These are phyloP conservation scores for Aspergillus baeticus DNA, from an alignment of 495 filamentous ascomycete genomes.

Conservation along the genomic window DNA sequence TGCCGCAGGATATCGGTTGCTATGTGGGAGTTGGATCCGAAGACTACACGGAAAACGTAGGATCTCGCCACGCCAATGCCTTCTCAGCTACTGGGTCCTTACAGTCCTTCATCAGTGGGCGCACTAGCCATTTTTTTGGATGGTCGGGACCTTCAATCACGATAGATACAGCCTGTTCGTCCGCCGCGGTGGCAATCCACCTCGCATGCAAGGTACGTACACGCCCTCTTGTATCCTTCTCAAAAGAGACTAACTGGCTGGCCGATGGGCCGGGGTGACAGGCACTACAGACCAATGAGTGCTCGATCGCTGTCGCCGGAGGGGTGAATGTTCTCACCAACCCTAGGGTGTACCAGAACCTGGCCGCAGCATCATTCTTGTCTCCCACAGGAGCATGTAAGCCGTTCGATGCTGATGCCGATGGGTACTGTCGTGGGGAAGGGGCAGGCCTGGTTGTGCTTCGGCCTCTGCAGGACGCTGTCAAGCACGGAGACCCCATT, in stretches of 20 bases:
- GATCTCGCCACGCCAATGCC: slow-evolving; percentile 28
- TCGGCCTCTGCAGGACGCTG: slow-evolving; percentile 58
- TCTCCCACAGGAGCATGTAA: slow-evolving; percentile 47
- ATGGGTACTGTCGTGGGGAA: slow-evolving; percentile 71
- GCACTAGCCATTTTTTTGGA: slow-evolving; percentile 38
- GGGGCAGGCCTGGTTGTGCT: slow-evolving; percentile 60
- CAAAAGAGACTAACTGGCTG: not conserved
- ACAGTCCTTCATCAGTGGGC: slow-evolving; percentile 28
- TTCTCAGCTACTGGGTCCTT: slow-evolving; percentile 33
- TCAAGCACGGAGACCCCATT: slow-evolving; percentile 58
- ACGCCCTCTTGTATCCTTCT: not conserved
- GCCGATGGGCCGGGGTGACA: not conserved
- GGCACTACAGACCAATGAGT: slow-evolving; percentile 9
- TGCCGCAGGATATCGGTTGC: slow-evolving; percentile 22
- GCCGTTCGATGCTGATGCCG: slow-evolving; percentile 62
- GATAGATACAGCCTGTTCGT: slow-evolving; percentile 40
- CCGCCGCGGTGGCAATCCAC: slow-evolving; percentile 28
- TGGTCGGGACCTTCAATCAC: slow-evolving; percentile 38
- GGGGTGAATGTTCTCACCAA: slow-evolving; percentile 35
- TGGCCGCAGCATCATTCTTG: slow-evolving; percentile 28
- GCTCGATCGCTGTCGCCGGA: slow-evolving; percentile 24
- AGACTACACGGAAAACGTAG: slow-evolving; percentile 39
- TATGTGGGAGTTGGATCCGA: slow-evolving; percentile 30
- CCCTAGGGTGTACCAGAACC: slow-evolving; percentile 22
- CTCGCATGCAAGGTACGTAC: slow-evolving; percentile 17